A percentile compares a stretch with the other conserved stretches of the same genome.
Conservation (phyloP, 2,329 filamentous ascomycete species). For the Colletotrichum sp. region DNA sequence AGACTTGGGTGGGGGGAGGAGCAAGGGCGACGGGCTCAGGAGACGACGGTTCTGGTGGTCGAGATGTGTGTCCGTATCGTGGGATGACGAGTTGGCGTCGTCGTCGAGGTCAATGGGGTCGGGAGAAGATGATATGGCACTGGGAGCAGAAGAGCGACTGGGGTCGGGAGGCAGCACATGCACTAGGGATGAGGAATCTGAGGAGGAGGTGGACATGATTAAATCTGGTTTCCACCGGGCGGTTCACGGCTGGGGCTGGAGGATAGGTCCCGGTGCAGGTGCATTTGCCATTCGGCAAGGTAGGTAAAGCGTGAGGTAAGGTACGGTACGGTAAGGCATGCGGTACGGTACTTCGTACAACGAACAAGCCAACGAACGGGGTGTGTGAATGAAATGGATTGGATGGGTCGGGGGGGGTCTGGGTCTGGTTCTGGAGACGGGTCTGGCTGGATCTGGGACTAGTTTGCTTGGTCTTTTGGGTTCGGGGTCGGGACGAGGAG, state of each 20-base stretch:
- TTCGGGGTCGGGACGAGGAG: not conserved
- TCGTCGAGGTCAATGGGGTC: conserved; percentile 16
- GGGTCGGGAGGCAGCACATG: conserved; percentile 21
- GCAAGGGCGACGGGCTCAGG: conserved; percentile 13
- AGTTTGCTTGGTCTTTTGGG: not conserved
- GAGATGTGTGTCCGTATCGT: not conserved
- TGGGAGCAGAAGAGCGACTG: not conserved
- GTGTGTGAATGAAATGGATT: not conserved
- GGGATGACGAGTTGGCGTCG: not conserved
- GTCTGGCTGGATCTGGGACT: not conserved
- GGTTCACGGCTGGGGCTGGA: conserved; percentile 16
- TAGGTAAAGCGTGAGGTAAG: not conserved
- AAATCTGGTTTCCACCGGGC: conserved; percentile 15
- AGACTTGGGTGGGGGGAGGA: conserved; percentile 9
- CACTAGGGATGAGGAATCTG: conserved; percentile 19
- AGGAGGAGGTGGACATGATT: conserved; percentile 19
- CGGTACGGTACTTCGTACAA: not conserved
- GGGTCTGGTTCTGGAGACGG: not conserved
- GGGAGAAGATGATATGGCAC: conserved; percentile 17
- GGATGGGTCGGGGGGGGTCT: not conserved
- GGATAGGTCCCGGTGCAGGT: not conserved
- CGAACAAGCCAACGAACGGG: not conserved
- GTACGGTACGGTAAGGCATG: not conserved
- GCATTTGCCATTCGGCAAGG: not conserved
- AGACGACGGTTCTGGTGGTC: not conserved